A percentile compares a stretch with the other conserved stretches of the same genome.
Conservation (phyloP, 2,329 filamentous ascomycete genomes). For the Fusarium duplospermum region DNA sequence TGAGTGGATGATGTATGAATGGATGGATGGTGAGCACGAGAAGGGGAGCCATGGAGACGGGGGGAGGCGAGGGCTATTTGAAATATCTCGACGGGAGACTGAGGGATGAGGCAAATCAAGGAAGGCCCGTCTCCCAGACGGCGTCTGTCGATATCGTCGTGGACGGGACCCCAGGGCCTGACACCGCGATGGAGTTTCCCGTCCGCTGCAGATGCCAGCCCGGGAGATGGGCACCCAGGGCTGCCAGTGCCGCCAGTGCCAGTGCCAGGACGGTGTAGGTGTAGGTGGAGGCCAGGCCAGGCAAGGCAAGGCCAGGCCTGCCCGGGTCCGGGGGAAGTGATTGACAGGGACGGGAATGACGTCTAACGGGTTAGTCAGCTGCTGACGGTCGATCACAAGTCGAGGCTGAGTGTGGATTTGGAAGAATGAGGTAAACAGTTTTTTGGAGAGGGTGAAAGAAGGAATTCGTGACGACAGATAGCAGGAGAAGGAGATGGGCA, state of each 20-base stretch:
- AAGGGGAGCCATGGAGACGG: constrained; percentile 23
- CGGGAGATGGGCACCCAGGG: neutral
- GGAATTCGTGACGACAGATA: neutral
- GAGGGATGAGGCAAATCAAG: constrained; percentile 23
- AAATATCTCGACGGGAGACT: constrained; percentile 11
- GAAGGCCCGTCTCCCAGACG: constrained; percentile 21
- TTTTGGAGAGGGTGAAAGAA: neutral
- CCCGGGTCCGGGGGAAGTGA: constrained; percentile 23
- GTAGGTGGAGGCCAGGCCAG: neutral
- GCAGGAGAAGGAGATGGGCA: constrained; percentile 4
- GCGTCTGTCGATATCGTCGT: constrained; percentile 23
- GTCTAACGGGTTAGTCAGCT: constrained; percentile 43
- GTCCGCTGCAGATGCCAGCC: neutral
- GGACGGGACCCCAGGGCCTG: constrained; percentile 26
- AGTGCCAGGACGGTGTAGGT: neutral
- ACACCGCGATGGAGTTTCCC: neutral
- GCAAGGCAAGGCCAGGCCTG: neutral
- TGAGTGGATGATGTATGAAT: neutral
- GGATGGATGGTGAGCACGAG: neutral
- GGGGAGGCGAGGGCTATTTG: constrained; percentile 31
- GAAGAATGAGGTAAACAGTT: constrained; percentile 31
- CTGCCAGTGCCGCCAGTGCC: neutral
- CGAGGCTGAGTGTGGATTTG: constrained; percentile 25
- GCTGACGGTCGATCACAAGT: constrained; percentile 30
- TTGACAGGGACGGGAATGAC: constrained; percentile 37